Base-by-base conservation (phyloP, 1,284 basidiomycete genomes). In the Ceratobasidium sp. region DNA sequence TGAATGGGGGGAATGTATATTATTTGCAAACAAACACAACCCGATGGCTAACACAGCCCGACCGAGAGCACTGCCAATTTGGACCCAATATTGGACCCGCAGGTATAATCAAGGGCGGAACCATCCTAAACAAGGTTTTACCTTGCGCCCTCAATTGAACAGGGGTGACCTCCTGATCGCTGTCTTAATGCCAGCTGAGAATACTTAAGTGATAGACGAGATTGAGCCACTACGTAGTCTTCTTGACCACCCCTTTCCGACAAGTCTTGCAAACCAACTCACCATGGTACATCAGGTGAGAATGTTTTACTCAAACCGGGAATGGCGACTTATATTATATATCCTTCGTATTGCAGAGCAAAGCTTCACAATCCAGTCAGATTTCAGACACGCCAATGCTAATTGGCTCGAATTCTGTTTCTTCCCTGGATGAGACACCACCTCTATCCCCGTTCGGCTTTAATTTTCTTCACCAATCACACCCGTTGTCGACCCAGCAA, bases 91-190 rank as follows among this genome's bases (percentile, higher is more conserved):
- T 32, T 32, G 16, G 38, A 32, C 11, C 28, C 21, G 28, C 21
- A n/a, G 38, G 38, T 57, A 35, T 32, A 57, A 57, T 35, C 26
- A 41, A 18, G n/a, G 41, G 58, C 58, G 58, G 58, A 61, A 21
- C 58, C 6, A 21, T n/a, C 38, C 44, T 43, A 61, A 61, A 61
- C 41, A 14, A 41, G 58, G 35, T 43, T 13, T 23, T 61, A n/a
- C 58, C 21, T 61, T 9, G 21, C 13, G 38, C 41, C 44, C 32
- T 62, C 43, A 18, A 62, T 30, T 62, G 43, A 62, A 62, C 47
- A 47, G 59, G 59, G 28, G 23, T 41, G 57, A 43, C 32, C 38
- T 41, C 32, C n/a, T 4, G 57, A 41, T 58, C 32, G 21, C 18
- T 38, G 28, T 11, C 30, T 47, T 62, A 47, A 47, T 1, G 14